Base-by-base conservation (phyloP, 208 protist genomes). In the Trypanosoma lewisi region DNA sequence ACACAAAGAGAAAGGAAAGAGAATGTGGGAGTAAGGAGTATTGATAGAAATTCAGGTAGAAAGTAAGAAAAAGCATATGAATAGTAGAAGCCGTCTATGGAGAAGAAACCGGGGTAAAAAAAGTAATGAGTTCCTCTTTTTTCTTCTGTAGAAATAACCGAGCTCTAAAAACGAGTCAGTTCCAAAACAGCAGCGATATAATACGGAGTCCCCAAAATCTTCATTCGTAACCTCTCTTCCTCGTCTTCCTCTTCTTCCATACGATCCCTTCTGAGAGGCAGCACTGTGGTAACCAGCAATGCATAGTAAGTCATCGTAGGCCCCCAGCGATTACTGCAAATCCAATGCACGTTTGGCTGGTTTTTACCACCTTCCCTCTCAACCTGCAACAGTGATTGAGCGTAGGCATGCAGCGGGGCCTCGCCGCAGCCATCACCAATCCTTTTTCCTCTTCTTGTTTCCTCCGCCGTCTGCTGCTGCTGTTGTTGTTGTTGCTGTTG, bases 271-370 rank as follows among this genome's bases (percentile, higher is more conserved):
- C 67, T 66, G 19, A 61, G 71, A 37, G 86, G 67, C 25, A 80
- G 36, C 30, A 89, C 83, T 8, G 80, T 83, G 44, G 73, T 73
- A 61, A 87, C 80, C 34, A 87, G 61, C 14, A 95, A 59, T 12
- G 83, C 89, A 56, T 91, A 95, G 70, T 92, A 91, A 42, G 53
- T 55, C 52, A 77, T 67, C 33, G 44, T 37, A 19, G 63, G 48
- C 44, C 58, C 75, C 83, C 89, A 95, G 4, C 72, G 79, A 37
- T 95, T 90, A 21, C 33, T 37, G 39, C 73, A 84, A 4, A 90
- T 60, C 82, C 77, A 87, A 52, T 63, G 60, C 41, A 85, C 70
- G 2, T 17, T 31, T 17, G 0, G 23, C 1, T 17, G 14, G 16
- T 64, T 64, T 16, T 23, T 56, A 6, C 48, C 25, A 21, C 21